Base-by-base conservation (phyloP, 352 stramenopile genomes). In the Globisporangium irregulare region DNA sequence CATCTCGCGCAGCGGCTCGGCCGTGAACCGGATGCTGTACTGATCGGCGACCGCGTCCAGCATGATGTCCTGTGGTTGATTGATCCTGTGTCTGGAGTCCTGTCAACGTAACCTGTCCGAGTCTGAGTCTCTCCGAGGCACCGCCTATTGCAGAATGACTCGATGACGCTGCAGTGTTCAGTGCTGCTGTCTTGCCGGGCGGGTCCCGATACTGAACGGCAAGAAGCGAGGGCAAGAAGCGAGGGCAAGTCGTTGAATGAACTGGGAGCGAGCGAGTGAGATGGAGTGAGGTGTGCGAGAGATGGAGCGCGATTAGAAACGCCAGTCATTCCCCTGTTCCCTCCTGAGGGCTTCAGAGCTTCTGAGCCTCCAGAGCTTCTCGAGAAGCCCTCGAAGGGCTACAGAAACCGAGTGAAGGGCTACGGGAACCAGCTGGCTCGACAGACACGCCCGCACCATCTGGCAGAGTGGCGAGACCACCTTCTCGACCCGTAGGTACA, bases 11-110 rank as follows among this genome's bases (percentile, higher is more conserved):
- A 81, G 64, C 62, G 68, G 60, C 7, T 73, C 71, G 0, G 75
- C 73, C 22, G 68, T 63, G 69, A 84, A 81, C 50, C 59, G 71
- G 67, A 84, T 78, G 36, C 70, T 69, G 46, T 79, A 67, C 54
- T 60, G 59, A n/a, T 65, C 53, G 4, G 51, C 24, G 4, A 56
- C n/a, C 8, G 48, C 24, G 22, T 60, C 57, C 2, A 62, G 27
- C n/a, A 62, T 70, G 32, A 3, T 50, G 10, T 14, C 36, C 22
- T 18, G 22, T 59, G 10, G 12, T 7, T 59, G 25, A n/a, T 48
- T 27, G 27, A 27, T 24, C 32, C 18, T 60, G 51, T 8, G 27
- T 25, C 18, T 46, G 1, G 54, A 55, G 54, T 60, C 41, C 25
- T 20, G 24, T 22, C 51, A 58, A 14, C 14, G 12, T 5, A 46